Evolutionary conservation across 768 basidiomycete genomes (phyloP).

Genomic region (Rhodotorula diobovata): DNA sequence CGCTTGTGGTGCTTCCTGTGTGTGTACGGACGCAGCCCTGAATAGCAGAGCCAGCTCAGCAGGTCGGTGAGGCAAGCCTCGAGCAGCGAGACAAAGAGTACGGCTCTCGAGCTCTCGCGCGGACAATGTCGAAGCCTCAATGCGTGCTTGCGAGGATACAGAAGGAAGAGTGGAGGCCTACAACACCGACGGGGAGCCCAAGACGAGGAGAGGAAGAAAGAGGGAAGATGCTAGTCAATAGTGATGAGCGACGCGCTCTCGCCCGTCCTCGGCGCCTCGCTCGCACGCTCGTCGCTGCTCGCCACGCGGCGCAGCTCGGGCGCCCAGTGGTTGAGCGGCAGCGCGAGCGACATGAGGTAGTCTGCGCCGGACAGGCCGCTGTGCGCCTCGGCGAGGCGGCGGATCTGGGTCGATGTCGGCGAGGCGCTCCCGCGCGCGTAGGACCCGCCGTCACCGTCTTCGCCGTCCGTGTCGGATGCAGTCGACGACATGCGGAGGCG

Average conservation of each 20-base stretch:
- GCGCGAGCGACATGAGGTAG: slow-evolving; percentile 32
- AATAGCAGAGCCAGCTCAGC: no score
- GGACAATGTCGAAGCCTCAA: neutral
- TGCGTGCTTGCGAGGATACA: neutral
- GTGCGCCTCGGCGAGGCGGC: neutral
- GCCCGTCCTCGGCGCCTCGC: slow-evolving; percentile 6
- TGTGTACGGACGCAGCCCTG: no score
- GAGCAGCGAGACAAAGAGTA: no score
- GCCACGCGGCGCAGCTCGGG: slow-evolving; percentile 4
- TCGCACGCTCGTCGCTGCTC: slow-evolving; percentile 9
- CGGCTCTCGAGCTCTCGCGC: no score
- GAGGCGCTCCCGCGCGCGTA: neutral
- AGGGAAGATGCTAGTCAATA: neutral
- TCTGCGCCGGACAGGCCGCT: slow-evolving; percentile 1
- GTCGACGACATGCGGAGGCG: slow-evolving; percentile 20
- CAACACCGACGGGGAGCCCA: neutral
- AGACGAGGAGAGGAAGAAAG: neutral
- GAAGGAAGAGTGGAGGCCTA: neutral
- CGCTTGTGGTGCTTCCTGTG: no score
- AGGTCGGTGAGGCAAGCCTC: no score
- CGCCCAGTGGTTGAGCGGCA: slow-evolving; percentile 24
- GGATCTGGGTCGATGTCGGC: slow-evolving; percentile 7
- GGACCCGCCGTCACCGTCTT: neutral
- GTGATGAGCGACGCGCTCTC: slow-evolving; percentile 17
- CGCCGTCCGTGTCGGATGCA: slow-evolving; percentile 12